Evolutionary conservation across 139 green algal genomes (phyloP).

Genomic region (Chlamydomonas sphaeroides): DNA sequence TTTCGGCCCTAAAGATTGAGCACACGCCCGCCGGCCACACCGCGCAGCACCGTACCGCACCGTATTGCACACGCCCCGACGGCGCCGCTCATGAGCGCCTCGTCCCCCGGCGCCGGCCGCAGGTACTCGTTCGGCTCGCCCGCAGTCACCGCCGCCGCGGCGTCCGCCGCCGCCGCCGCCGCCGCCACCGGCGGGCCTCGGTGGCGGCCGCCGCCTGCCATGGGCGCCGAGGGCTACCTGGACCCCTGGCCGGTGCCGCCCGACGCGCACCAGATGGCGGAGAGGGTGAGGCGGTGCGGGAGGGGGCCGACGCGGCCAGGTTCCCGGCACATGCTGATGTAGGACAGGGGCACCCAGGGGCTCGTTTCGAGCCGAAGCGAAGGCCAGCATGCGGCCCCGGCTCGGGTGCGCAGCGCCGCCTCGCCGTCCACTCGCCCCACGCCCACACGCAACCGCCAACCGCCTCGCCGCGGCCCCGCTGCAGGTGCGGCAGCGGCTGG

Average conservation of each 20-base stretch:
- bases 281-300: not conserved
- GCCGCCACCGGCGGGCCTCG: not conserved
- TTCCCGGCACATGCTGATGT: not conserved
- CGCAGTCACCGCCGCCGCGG: not conserved
- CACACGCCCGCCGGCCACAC: no score
- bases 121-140: conserved; percentile 55
- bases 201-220: conserved; percentile 10
- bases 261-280: conserved; percentile 11
- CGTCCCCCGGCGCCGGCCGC: conserved; percentile 77
- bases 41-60: no score
- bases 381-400: no score
- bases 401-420: not conserved
- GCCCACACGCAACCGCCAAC: no score
- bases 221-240: conserved; percentile 1
- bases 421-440: not conserved
- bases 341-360: not conserved
- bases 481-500: conserved; percentile 4
- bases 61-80: no score
- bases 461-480: no score
- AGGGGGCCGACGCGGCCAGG: not conserved
- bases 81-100: conserved; percentile 66
- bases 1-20: no score
- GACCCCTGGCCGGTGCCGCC: not conserved
- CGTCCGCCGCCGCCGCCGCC: not conserved
- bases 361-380: no score